Evolutionary conservation across 2,329 filamentous ascomycete genomes (phyloP), one percentile per base, ranked within the genome.

Genomic region (Aspergillus luchuensis): DNA sequence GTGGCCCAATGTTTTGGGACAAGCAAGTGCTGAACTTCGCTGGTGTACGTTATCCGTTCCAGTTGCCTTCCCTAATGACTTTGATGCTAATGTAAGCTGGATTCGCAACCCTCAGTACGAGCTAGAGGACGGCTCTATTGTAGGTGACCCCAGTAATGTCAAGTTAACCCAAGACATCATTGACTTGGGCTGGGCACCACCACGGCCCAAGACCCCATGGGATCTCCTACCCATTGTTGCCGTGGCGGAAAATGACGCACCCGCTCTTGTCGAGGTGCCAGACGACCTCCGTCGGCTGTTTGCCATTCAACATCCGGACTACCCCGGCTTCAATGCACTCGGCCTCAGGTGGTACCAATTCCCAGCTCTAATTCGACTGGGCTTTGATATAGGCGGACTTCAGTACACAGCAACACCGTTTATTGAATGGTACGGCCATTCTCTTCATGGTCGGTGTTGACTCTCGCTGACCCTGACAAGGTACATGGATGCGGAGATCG

Each of bases 401-500:
- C 55, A 57, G 21, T 57, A 57, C 19, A 57, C 55, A 1, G 55
- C 55, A 13, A 23, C 55, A 2, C 55, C 55, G 2, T 57, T 57
- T 23, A n/a, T 57, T 8, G 55, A 45, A 19, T 57, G 55, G 55
- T 57, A 8, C 5, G 8, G 2, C 3, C n/a, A 6, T 11, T 5
- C 3, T 17, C 3, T 15, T 8, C 33, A 15, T 39, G 5, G 8
- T 38, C 1, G 2, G 33, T 8, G 8, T 10, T 30, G 28, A 10
- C 28, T 30, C 8, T 30, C 3, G 28, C 28, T 50, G 1, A 4
- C 2, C 23, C 28, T 57, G 38, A 57, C 45, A 19, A 57, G 55
- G 55, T 57, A 57, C 43, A 57, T 57, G 55, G 55, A 57, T n/a
- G 55, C 55, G 10, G 55, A 57, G 33, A 57, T 57, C 17, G 55